Percentiles rank a stretch among this genome's conserved stretches.
phyloP scores from a whole-genome alignment of 345 rosid genomes.

The Sisymbrium altissimum region DNA sequence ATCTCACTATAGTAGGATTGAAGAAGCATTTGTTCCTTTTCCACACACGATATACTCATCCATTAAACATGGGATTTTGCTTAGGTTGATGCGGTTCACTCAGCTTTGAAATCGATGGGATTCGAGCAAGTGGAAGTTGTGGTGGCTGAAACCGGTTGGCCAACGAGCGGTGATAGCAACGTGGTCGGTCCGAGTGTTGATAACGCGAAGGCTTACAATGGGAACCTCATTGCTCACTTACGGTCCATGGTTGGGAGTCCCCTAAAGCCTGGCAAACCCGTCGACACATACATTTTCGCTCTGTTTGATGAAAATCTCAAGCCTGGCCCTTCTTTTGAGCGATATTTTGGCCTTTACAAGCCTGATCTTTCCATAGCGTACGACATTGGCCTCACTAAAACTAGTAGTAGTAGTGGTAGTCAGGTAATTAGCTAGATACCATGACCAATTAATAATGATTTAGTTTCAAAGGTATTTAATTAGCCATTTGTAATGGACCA shows the following conservation, averaged over 20 bases:
- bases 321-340: constrained; percentile 66
- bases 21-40: not conserved
- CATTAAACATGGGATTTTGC: not conserved
- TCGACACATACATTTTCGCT: constrained; percentile 83
- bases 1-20: not conserved
- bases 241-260: constrained; percentile 83
- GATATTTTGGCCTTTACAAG: constrained; percentile 70
- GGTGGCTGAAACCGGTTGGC: constrained; percentile 97
- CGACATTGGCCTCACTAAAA: constrained; percentile 65
- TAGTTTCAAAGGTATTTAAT: not conserved
- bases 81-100: constrained; percentile 82
- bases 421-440: constrained; percentile 23
- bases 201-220: constrained; percentile 82
- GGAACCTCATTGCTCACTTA: constrained; percentile 69
- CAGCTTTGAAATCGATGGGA: constrained; percentile 72
- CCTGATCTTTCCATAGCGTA: constrained; percentile 63
- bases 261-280: constrained; percentile 78
- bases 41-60: not conserved
- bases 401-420: constrained; percentile 4
- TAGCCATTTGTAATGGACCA: not conserved
- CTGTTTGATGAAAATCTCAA: constrained; percentile 82
- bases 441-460: not conserved
- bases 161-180: constrained; percentile 59
- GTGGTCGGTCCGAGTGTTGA: constrained; percentile 76
- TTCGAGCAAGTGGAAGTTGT: constrained; percentile 65